A percentile compares a stretch with the other conserved stretches of the same genome.
These are phyloP conservation scores for Candolleomyces eurysporus DNA, from an alignment of 768 basidiomycete genomes.

Conservation along the genomic window DNA sequence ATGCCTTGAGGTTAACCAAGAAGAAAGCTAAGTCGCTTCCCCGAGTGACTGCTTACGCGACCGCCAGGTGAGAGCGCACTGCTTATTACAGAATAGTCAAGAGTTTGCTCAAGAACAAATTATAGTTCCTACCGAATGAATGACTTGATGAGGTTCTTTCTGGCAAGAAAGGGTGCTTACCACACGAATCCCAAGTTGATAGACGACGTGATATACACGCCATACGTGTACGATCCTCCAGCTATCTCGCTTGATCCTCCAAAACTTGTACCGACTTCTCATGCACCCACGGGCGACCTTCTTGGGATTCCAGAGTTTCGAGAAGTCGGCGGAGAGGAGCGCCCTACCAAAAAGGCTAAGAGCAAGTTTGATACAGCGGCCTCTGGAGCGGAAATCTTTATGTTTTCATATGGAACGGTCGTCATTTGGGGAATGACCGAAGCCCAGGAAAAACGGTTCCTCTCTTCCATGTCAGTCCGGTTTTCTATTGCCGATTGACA, in stretches of 20 bases:
- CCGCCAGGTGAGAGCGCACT: constrained; percentile 62
- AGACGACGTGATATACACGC: constrained; percentile 92
- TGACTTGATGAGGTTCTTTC: constrained; percentile 87
- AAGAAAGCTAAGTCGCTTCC: constrained; percentile 92
- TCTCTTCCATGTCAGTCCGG: constrained; percentile 79
- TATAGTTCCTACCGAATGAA: constrained; percentile 83
- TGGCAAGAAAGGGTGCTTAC: constrained; percentile 78
- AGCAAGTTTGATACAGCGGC: constrained; percentile 68
- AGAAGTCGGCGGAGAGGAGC: constrained; percentile 29
- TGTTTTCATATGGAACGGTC: constrained; percentile 92
- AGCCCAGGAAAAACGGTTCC: constrained; percentile 83
- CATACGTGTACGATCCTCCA: constrained; percentile 75
- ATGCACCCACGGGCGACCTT: constrained; percentile 61
- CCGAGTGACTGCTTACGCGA: constrained; percentile 95
- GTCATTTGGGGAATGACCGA: constrained; percentile 99
- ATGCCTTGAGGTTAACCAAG: constrained; percentile 88
- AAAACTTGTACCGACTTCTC: constrained; percentile 18
- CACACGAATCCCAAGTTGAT: constrained; percentile 84
- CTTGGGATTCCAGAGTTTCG: constrained; percentile 75
- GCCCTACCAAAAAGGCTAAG: constrained; percentile 42
- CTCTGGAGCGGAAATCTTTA: constrained; percentile 82
- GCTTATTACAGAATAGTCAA: background rate
- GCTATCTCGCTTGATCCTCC: constrained; percentile 26
- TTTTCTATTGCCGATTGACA: constrained; percentile 4
- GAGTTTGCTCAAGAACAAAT: background rate